Evolutionary conservation across 805 yeast species (phyloP), one percentile per base, ranked within the genome.

Genomic region (Henningerozyma blattae): DNA sequence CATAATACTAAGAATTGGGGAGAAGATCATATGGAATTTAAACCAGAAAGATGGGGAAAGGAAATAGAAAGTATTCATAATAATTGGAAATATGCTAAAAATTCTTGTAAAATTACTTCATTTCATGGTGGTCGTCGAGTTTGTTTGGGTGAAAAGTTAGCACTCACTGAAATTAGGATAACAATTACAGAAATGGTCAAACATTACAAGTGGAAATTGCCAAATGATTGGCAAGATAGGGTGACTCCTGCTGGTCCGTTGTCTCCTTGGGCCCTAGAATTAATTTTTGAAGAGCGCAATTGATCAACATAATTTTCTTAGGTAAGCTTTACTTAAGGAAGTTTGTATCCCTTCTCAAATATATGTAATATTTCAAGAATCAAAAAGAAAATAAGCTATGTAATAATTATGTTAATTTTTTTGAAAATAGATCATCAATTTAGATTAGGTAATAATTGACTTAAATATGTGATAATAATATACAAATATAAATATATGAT

Each of bases 41-140:
- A 39, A 1, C 75, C 77, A 0, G 55, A 52, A 22, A 51, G 80
- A 37, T 73, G 80, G 80, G 79, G 78, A 0, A 17, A 14, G 0
- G 46, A 47, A 1, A 46, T 52, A 2, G 59, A 57, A 2, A 65
- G 63, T 8, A 57, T 73, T 3, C 45, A 47, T 22, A 46, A 43
- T 16, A 61, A 48, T 13, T 74, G 68, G 58, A 56, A 56, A 26
- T 43, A 41, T 13, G 61, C 70, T 7, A 73, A 73, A 44, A 57
- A 67, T 28, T 50, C 47, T n/a, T 62, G 68, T 6, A 59, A 57
- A 7, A 46, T 73, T 14, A 66, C 73, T 3, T 65, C 76, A 0
- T 73, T 73, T 40, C 79, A 73, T 47, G 80, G 80, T 5, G 65
- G 78, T 8, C 67, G 59, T 41, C 52, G 80, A 30, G 77, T 77